Percentiles rank a stretch among this genome's conserved stretches.
Conservation (phyloP, 805 yeast species). For the Barnettozyma siamensis region DNA sequence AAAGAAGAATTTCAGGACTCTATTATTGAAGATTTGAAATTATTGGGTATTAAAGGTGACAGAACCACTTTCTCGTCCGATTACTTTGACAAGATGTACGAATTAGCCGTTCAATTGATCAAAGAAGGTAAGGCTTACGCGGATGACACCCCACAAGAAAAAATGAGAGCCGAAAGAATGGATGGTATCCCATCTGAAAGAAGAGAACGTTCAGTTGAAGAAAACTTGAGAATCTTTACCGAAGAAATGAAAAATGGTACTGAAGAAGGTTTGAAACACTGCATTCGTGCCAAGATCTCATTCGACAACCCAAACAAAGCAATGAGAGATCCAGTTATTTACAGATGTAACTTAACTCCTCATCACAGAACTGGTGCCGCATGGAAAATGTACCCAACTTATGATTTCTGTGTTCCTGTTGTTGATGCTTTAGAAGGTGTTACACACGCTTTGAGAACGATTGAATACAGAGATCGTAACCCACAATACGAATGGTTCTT, state of each 20-base stretch:
- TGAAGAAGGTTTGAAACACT: slow-evolving; percentile 84
- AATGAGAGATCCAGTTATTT: slow-evolving; percentile 94
- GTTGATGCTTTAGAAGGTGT: slow-evolving; percentile 96
- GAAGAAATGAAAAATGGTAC: slow-evolving; percentile 94
- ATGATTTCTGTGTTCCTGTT: slow-evolving; percentile 97
- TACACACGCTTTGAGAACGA: slow-evolving; percentile 96
- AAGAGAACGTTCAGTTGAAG: slow-evolving; percentile 91
- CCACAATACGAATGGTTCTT: slow-evolving; percentile 98
- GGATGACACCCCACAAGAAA: slow-evolving; percentile 91
- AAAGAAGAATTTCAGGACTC: slow-evolving; percentile 91
- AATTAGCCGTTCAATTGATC: slow-evolving; percentile 77
- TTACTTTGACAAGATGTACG: slow-evolving; percentile 89
- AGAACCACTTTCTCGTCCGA: slow-evolving; percentile 83
- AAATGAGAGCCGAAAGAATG: slow-evolving; percentile 98
- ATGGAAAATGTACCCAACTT: slow-evolving; percentile 98
- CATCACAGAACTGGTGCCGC: slow-evolving; percentile 91
- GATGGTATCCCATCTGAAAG: slow-evolving; percentile 91
- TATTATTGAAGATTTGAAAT: slow-evolving; percentile 83
- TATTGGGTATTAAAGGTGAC: slow-evolving; percentile 93
- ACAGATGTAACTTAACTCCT: slow-evolving; percentile 95
- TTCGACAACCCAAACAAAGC: slow-evolving; percentile 90
- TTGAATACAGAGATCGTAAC: slow-evolving; percentile 97
- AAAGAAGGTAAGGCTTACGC: slow-evolving; percentile 96
- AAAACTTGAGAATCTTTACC: slow-evolving; percentile 78
- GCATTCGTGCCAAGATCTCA: slow-evolving; percentile 96